Base-by-base conservation (phyloP, 2,329 filamentous ascomycete species). In the Colletotrichum sp. region DNA sequence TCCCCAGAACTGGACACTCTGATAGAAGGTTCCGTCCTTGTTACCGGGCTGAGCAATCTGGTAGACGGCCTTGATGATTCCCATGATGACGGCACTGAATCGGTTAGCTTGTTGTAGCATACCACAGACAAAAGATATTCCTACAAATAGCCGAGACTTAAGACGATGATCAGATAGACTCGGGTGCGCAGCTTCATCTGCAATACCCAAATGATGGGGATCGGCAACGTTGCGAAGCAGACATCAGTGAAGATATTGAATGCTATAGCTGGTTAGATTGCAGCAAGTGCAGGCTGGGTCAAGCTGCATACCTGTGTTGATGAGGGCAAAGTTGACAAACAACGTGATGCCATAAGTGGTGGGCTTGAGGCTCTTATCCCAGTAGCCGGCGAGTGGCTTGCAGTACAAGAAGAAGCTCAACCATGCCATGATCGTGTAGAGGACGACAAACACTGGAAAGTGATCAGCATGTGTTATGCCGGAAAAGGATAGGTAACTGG, bases 191-290 rank as follows among this genome's bases (percentile, higher is more conserved):
- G 78, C 77, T 84, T 85, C 79, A 86, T 82, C 71, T 87, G 83
- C n/a, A 87, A 78, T 8, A 79, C 78, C 82, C 84, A 85, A 65
- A 88, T 85, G 71, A 88, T 82, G 4, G 85, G 84, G 2, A 87
- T 80, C 1, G 86, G 86, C 21, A 87, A 79, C 2, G 84, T 82
- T 1, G 85, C 86, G 43, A 87, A 86, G n/a, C 83, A 80, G 9
- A 87, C 80, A 68, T 88, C 86, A n/a, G 86, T 87, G 10, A 83
- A 81, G 52, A 87, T 86, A 71, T 87, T 86, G 79, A 86, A 83
- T 5, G 79, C 83, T 82, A 65, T 76, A 9, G 18, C 58, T 12
- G 58, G 65, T 75, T 21, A 75, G 18, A 18, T 61, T 16, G 12
- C 4, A 67, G 70, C 6, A 43, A 52, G 13, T 69, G 43, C 13